These are phyloP conservation scores for Cladobotryum protrusum DNA, from an alignment of 2,329 filamentous ascomycete species.

Conservation along the genomic window DNA sequence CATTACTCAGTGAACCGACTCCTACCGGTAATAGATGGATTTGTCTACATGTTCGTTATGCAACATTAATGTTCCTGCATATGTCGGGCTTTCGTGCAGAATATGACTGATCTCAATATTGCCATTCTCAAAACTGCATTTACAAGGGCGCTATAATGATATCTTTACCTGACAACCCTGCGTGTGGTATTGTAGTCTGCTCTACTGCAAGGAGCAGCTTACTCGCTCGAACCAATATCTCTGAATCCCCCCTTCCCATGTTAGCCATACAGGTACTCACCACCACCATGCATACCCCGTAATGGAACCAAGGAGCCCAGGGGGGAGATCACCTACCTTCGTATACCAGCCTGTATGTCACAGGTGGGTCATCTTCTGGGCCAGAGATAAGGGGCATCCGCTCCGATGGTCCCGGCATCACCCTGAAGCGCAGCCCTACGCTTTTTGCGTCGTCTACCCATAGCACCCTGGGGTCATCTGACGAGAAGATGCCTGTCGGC, in stretches of 20 bases:
- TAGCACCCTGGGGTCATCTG: constrained; percentile 38
- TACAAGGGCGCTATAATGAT: constrained; percentile 53
- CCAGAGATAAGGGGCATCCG: constrained; percentile 43
- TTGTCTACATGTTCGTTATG: too few species aligned
- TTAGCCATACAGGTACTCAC: constrained; percentile 2
- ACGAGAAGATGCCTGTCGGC: background rate
- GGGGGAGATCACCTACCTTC: constrained; percentile 52
- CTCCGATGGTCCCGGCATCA: constrained; percentile 34
- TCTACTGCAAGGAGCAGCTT: constrained; percentile 61
- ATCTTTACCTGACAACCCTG: constrained; percentile 56
- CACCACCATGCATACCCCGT: too few species aligned
- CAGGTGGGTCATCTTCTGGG: constrained; percentile 55
- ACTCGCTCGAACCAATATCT: constrained; percentile 60
- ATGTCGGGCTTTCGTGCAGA: too few species aligned
- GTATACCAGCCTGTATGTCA: constrained; percentile 65
- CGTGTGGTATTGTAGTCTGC: constrained; percentile 54
- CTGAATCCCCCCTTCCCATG: constrained; percentile 32
- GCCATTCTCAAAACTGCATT: background rate
- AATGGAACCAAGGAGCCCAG: too few species aligned
- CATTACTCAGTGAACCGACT: too few species aligned
- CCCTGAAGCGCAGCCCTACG: constrained; percentile 63
- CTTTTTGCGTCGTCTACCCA: constrained; percentile 61
- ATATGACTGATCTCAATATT: too few species aligned
- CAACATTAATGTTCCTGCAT: too few species aligned
- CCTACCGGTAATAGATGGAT: too few species aligned